These are phyloP conservation scores for Ajuga chamaepitys DNA, from an alignment of 257 asterid species.

Conservation along the genomic window DNA sequence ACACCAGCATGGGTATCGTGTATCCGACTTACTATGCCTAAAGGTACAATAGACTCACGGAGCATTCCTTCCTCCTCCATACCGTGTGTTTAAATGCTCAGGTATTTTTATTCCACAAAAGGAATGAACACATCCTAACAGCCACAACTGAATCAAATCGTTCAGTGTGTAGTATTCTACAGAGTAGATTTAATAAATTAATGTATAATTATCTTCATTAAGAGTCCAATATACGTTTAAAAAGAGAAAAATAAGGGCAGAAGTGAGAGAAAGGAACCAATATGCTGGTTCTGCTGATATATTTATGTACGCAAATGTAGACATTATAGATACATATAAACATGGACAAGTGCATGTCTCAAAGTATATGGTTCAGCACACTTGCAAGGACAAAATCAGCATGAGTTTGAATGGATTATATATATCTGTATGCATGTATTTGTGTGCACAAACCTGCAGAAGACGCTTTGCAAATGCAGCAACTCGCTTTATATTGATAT, in stretches of 20 bases:
- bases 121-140: background rate
- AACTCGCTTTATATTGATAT: constrained; percentile 72
- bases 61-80: background rate
- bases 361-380: background rate
- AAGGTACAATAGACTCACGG: background rate
- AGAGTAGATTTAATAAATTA: background rate
- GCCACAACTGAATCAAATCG: too few species aligned
- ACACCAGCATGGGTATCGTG: background rate
- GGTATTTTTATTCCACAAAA: background rate
- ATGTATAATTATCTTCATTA: background rate
- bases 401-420: background rate
- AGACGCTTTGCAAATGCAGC: constrained; percentile 93
- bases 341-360: background rate
- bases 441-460: constrained; percentile 74
- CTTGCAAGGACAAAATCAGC: background rate
- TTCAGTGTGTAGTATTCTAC: background rate
- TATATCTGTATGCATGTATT: too few species aligned
- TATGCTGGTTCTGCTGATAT: background rate
- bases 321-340: background rate
- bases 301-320: background rate
- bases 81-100: background rate
- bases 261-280: background rate
- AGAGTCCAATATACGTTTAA: background rate
- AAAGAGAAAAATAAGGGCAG: background rate
- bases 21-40: background rate